These are phyloP conservation scores for Boletus tomentosulus DNA, from an alignment of 768 basidiomycete genomes.

Conservation along the genomic window DNA sequence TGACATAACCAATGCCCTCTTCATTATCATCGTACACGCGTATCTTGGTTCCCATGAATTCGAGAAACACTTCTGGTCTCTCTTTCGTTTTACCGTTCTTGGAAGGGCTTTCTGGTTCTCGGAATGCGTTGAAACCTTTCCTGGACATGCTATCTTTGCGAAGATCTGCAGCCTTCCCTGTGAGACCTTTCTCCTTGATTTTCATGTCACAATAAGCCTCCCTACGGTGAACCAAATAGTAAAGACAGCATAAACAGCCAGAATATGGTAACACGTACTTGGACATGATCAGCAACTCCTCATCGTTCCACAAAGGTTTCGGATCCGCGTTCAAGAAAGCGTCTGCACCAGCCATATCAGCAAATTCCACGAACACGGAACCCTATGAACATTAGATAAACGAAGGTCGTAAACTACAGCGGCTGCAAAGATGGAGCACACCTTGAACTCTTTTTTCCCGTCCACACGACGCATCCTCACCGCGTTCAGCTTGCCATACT, in stretches of 20 bases:
- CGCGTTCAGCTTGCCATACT: constrained; percentile 74
- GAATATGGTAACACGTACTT: constrained; percentile 51
- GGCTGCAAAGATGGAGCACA: constrained; percentile 26
- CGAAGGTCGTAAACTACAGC: not conserved
- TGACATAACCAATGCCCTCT: constrained; percentile 44
- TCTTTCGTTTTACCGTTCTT: constrained; percentile 37
- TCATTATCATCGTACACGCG: constrained; percentile 52
- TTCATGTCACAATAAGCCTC: constrained; percentile 93
- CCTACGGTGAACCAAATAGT: constrained; percentile 34
- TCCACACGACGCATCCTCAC: constrained; percentile 85
- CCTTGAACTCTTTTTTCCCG: constrained; percentile 85
- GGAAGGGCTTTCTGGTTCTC: constrained; percentile 48
- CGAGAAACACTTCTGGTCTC: constrained; percentile 61
- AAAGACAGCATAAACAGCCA: not conserved
- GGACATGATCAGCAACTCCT: constrained; percentile 78
- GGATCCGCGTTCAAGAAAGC: constrained; percentile 78
- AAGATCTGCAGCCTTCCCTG: constrained; percentile 61
- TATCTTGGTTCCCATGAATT: constrained; percentile 70
- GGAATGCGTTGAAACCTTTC: constrained; percentile 78
- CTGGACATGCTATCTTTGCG: constrained; percentile 52
- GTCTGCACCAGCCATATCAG: constrained; percentile 61
- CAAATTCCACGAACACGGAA: constrained; percentile 91
- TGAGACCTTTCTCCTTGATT: constrained; percentile 89
- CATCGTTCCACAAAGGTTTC: constrained; percentile 75
- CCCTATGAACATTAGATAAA: constrained; percentile 44